phyloP scores from a whole-genome alignment of 768 basidiomycete species.

The Leccinum boreale region DNA sequence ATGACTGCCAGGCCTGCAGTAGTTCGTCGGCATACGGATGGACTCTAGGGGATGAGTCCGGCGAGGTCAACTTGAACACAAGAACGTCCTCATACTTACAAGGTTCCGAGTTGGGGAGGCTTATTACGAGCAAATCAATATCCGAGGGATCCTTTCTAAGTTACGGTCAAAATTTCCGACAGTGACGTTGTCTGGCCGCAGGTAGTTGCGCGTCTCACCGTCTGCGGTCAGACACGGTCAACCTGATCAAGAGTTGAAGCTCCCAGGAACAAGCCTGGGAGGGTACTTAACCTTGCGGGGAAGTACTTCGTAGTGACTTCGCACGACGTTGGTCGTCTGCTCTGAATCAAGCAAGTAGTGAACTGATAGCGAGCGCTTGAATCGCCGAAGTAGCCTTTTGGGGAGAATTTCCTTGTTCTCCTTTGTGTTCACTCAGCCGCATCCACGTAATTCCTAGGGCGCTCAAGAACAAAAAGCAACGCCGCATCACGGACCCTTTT shows the following conservation, averaged over 20 bases:
- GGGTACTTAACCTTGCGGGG: neutral
- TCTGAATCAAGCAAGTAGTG: neutral
- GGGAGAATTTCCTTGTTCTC: neutral
- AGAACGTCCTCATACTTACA: too few relatives aligned
- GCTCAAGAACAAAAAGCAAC: constrained; percentile 14
- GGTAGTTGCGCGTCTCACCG: neutral
- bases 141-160: neutral
- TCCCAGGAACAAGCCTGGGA: neutral
- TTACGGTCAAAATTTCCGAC: neutral
- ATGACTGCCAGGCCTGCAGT: neutral
- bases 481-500: constrained; percentile 5
- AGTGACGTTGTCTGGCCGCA: neutral
- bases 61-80: neutral
- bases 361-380: neutral
- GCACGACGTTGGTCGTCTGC: too few relatives aligned
- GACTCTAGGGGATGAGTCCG: neutral
- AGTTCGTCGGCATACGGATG: neutral
- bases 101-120: neutral
- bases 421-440: constrained; percentile 2
- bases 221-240: neutral
- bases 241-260: neutral
- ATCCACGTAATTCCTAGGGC: neutral
- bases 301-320: neutral
- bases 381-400: neutral
- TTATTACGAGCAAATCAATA: neutral